Evolutionary conservation across 228 moss, liverwort and hornwort species (phyloP).

Genomic region (Sphagnum magellanicum): DNA sequence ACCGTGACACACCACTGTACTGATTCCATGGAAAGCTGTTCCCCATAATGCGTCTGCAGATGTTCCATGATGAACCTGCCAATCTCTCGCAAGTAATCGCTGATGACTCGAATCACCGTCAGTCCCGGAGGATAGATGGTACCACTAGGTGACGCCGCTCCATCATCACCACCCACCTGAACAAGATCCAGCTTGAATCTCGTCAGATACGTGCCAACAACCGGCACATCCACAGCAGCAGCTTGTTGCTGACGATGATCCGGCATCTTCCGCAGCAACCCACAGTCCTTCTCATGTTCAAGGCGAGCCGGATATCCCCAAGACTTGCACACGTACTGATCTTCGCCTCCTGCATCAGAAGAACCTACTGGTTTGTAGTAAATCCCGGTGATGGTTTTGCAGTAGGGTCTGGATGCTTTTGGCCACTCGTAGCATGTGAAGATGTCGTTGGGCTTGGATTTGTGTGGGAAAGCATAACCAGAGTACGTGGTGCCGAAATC

Average conservation of each 20-base stretch:
- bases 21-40: conserved; percentile 13
- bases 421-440: conserved; percentile 41
- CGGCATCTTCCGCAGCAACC: background rate
- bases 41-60: background rate
- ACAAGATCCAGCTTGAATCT: conserved; percentile 20
- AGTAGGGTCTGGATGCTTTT: conserved; percentile 20
- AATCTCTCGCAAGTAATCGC: conserved; percentile 16
- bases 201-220: conserved; percentile 3
- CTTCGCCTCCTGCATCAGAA: no score
- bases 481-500: conserved; percentile 61
- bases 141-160: background rate
- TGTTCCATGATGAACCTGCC: conserved; percentile 11
- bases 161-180: background rate
- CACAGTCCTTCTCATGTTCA: background rate
- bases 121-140: background rate
- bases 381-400: conserved; percentile 38
- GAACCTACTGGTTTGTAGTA: conserved; percentile 5
- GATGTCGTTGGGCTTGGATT: conserved; percentile 22
- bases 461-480: conserved; percentile 37
- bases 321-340: conserved; percentile 1
- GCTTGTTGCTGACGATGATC: background rate
- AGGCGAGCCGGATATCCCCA: conserved; percentile 30
- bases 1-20: conserved; percentile 44
- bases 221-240: background rate
- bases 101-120: conserved; percentile 8